These are phyloP conservation scores for Hansenula lynferdii DNA, from an alignment of 1,139 yeast genomes.

Conservation along the genomic window DNA sequence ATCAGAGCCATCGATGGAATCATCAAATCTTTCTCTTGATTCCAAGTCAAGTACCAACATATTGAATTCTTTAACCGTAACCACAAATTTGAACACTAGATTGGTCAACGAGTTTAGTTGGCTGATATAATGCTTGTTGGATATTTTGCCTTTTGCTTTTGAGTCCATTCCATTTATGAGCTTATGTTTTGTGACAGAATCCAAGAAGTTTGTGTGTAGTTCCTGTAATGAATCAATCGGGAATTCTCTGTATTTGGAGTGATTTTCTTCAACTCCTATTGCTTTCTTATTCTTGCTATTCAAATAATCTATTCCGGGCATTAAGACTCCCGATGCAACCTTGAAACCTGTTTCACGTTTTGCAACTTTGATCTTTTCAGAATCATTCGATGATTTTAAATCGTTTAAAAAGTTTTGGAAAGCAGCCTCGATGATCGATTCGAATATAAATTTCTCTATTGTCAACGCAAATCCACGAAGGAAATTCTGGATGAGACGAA, in stretches of 20 bases:
- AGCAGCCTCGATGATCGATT: constrained; percentile 44
- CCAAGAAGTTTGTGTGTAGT: constrained; percentile 38
- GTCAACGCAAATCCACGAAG: constrained; percentile 41
- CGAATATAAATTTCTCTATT: constrained; percentile 39
- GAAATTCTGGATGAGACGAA: constrained; percentile 42
- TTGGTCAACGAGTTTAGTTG: constrained; percentile 44
- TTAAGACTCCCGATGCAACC: constrained; percentile 9
- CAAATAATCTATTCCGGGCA: constrained; percentile 14
- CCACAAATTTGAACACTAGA: constrained; percentile 37
- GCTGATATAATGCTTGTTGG: constrained; percentile 37
- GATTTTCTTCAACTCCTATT: neutral
- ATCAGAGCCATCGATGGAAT: constrained; percentile 7
- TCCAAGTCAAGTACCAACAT: constrained; percentile 29
- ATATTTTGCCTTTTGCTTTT: constrained; percentile 32
- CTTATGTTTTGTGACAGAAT: constrained; percentile 35
- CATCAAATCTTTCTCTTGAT: constrained; percentile 14
- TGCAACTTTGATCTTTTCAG: constrained; percentile 6
- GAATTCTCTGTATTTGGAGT: constrained; percentile 15
- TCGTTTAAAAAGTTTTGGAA: constrained; percentile 27
- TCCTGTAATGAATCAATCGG: constrained; percentile 45
- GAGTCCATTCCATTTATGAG: constrained; percentile 32
- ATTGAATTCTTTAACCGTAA: constrained; percentile 41
- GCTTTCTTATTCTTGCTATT: constrained; percentile 8
- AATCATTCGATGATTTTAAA: neutral
- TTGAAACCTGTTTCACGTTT: constrained; percentile 12